These are phyloP conservation scores for Ganoderma sinense DNA, from an alignment of 1,284 basidiomycete genomes.

Conservation along the genomic window DNA sequence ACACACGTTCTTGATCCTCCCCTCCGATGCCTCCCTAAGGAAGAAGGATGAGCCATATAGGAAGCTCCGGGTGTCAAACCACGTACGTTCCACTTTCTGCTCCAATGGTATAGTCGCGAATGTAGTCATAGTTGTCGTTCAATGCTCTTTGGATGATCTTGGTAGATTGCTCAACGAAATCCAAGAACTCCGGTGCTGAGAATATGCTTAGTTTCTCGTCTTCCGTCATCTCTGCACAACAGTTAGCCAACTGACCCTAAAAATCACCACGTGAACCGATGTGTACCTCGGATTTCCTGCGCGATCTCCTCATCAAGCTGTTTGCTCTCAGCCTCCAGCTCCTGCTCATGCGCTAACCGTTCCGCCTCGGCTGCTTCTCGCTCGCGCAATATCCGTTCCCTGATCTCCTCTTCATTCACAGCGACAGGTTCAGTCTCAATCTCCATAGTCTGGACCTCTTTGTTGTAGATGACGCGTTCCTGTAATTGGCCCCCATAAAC, in stretches of 20 bases:
- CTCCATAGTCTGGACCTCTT: slow-evolving; percentile 90
- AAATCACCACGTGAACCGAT: not conserved
- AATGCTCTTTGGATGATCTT: slow-evolving; percentile 97
- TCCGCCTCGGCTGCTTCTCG: slow-evolving; percentile 71
- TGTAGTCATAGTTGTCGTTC: slow-evolving; percentile 96
- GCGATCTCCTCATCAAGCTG: slow-evolving; percentile 84
- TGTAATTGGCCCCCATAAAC: slow-evolving; percentile 36
- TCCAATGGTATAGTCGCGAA: slow-evolving; percentile 92
- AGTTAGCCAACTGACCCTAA: not conserved
- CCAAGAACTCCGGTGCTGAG: slow-evolving; percentile 86
- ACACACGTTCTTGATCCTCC: slow-evolving; percentile 87
- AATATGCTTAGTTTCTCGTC: slow-evolving; percentile 86
- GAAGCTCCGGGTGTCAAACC: not conserved
- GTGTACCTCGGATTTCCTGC: slow-evolving; percentile 78
- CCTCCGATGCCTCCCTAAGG: slow-evolving; percentile 86
- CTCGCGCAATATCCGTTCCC: slow-evolving; percentile 72
- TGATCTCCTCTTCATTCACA: slow-evolving; percentile 76
- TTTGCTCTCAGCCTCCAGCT: slow-evolving; percentile 82
- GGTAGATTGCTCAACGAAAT: slow-evolving; percentile 94
- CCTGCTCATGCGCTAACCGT: slow-evolving; percentile 75
- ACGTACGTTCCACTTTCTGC: slow-evolving; percentile 63
- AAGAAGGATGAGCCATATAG: not conserved
- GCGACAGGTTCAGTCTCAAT: slow-evolving; percentile 55
- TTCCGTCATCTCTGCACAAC: slow-evolving; percentile 75
- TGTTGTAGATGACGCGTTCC: slow-evolving; percentile 94